Evolutionary conservation across 768 basidiomycete genomes (phyloP), one percentile per base, ranked within the genome.

Genomic region (Phaeotremella skinneri): DNA sequence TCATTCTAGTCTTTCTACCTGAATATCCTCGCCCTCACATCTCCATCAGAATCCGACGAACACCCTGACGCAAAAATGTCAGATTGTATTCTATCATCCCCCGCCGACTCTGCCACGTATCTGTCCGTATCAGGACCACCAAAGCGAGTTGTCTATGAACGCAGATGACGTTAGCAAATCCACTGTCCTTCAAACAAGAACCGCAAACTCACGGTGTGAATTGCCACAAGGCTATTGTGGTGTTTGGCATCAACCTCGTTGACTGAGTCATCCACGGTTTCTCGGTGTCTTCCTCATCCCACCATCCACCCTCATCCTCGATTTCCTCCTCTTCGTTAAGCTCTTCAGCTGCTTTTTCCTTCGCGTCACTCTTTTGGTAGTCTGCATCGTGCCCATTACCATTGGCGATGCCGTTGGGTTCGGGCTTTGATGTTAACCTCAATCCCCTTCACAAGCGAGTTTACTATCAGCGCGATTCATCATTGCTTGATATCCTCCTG

Each of bases 31-130:
- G 29, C 20, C 52, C 21, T 27, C 27, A 4, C 6, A 74, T 59
- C n/a, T 70, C 75, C 56, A 69, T 66, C 43, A 76, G 52, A 4
- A 76, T 76, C 45, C 71, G 62, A 55, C 74, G 50, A 1, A 76
- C 71, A 30, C 73, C 75, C 43, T 75, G 72, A 25, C 75, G 63
- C 49, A 76, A 45, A 30, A 76, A 70, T 1, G 72, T 74, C 20
- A 76, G 66, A 51, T 76, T 76, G 61, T 75, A 76, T 52, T 76
- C 75, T 52, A 76, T 76, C 60, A 71, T 73, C 3, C 75, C 75
- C 48, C 72, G 52, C 43, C 66, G 59, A 4, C 63, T 55, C 52
- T 72, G 67, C 67, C 72, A 71, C 0, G 62, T 69, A 29, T 72
- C 75, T 9, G 73, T 75, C 30, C 69, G 63, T 11, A 75, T 61